Conservation (phyloP, 257 asterid genomes). For the Sherardia arvensis region DNA sequence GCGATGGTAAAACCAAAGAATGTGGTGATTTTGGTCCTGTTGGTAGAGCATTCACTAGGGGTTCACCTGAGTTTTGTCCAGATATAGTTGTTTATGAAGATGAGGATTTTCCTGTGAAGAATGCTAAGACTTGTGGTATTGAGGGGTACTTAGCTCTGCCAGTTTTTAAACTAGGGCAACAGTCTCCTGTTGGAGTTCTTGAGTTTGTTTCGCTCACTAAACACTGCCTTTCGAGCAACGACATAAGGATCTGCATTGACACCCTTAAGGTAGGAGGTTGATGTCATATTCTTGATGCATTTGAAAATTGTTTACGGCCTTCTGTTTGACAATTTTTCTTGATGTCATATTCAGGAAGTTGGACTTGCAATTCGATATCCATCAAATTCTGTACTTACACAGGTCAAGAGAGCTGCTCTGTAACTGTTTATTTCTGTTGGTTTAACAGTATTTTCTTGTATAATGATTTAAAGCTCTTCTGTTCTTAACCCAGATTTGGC, state of each 20-base stretch:
- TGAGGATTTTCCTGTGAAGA: background rate
- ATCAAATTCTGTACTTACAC: background rate
- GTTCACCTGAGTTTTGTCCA: background rate
- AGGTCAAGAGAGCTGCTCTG: background rate
- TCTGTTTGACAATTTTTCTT: no score
- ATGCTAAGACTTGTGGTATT: no score
- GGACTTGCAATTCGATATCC: background rate
- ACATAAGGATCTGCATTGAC: no score
- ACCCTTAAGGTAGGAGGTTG: background rate
- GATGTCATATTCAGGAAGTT: background rate
- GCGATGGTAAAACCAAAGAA: background rate
- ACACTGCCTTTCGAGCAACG: background rate
- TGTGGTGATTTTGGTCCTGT: background rate
- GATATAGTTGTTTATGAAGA: background rate
- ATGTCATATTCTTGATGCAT: background rate
- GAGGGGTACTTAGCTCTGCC: background rate
- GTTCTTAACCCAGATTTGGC: background rate
- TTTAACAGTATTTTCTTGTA: background rate
- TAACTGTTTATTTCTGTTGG: no score
- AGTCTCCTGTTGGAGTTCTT: background rate
- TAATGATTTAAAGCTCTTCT: background rate
- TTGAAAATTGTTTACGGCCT: background rate
- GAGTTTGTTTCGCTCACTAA: background rate
- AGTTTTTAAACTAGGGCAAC: background rate
- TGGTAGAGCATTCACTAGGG: background rate